Percentiles rank a stretch among this genome's conserved stretches.
Evolutionary conservation across 352 stramenopile species (phyloP).

Genomic region (Phytophthora agathidicida): DNA sequence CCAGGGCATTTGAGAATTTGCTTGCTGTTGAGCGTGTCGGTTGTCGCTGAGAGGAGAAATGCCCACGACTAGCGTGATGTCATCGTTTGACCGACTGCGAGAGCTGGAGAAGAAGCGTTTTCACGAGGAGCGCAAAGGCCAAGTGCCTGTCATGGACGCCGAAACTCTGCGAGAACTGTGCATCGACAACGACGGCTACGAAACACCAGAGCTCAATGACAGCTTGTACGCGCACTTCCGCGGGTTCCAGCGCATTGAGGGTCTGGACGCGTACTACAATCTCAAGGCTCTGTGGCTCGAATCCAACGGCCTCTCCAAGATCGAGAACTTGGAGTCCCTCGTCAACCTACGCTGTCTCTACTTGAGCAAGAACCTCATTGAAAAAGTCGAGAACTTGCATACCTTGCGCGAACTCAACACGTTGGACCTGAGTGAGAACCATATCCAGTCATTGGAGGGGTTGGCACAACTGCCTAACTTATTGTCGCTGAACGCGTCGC

Average conservation of each 20-base stretch:
- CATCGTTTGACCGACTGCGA: conserved; percentile 59
- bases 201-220: conserved; percentile 95
- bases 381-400: conserved; percentile 75
- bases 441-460: conserved; percentile 83
- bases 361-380: conserved; percentile 93
- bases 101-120: conserved; percentile 77
- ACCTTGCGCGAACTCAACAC: conserved; percentile 84
- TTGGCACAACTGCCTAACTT: conserved; percentile 79
- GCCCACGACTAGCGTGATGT: conserved; percentile 48
- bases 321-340: conserved; percentile 83
- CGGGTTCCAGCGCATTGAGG: conserved; percentile 94
- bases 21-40: neutral
- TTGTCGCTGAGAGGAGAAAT: too few relatives aligned
- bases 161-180: conserved; percentile 86
- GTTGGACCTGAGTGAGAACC: conserved; percentile 93
- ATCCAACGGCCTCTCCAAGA: conserved; percentile 91
- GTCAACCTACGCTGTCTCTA: conserved; percentile 92
- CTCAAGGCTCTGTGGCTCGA: conserved; percentile 97
- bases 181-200: conserved; percentile 93
- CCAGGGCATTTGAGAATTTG: conserved; percentile 10
- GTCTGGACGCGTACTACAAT: conserved; percentile 92
- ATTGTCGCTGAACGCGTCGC: conserved; percentile 88
- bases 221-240: conserved; percentile 94
- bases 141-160: conserved; percentile 88
- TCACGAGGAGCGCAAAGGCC: conserved; percentile 62